A percentile compares a stretch with the other conserved stretches of the same genome.
Conservation (phyloP, 306 rosid species). For the Hippophae rhamnoides region DNA sequence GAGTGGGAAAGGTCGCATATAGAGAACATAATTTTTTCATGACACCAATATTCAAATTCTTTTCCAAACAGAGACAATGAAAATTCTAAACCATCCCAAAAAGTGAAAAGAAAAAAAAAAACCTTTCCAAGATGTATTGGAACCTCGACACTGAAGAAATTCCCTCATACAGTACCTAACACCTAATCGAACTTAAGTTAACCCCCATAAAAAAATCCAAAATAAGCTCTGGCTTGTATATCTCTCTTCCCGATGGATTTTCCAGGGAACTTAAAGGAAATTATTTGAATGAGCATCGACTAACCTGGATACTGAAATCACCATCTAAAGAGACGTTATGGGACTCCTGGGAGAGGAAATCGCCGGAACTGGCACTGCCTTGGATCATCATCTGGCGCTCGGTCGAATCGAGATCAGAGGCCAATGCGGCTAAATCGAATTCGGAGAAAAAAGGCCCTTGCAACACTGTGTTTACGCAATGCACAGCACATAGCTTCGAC, state of each 20-base stretch:
- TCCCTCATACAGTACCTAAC: too few relatives aligned
- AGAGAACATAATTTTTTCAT: too few relatives aligned
- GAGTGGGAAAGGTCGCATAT: too few relatives aligned
- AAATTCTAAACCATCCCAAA: too few relatives aligned
- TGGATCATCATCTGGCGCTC: slow-evolving; percentile 83
- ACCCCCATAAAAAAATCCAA: background rate
- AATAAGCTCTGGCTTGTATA: too few relatives aligned
- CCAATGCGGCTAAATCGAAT: slow-evolving; percentile 92
- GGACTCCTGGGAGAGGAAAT: slow-evolving; percentile 72
- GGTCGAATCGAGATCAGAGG: slow-evolving; percentile 77
- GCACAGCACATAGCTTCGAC: slow-evolving; percentile 94
- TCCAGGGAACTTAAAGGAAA: background rate
- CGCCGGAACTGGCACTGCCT: slow-evolving; percentile 41
- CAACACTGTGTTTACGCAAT: slow-evolving; percentile 82
- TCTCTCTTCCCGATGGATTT: background rate
- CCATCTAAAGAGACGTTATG: slow-evolving; percentile 93
- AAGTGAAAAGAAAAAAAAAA: too few relatives aligned
- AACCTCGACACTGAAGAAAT: too few relatives aligned
- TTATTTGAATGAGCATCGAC: background rate
- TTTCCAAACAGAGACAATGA: too few relatives aligned
- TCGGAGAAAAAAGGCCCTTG: slow-evolving; percentile 97
- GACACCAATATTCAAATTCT: too few relatives aligned
- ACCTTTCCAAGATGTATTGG: too few relatives aligned
- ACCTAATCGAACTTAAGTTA: too few relatives aligned
- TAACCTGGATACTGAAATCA: slow-evolving; percentile 97